These are phyloP conservation scores for Xylariaceae sp. DNA, from an alignment of 2,329 filamentous ascomycete species.

Conservation along the genomic window DNA sequence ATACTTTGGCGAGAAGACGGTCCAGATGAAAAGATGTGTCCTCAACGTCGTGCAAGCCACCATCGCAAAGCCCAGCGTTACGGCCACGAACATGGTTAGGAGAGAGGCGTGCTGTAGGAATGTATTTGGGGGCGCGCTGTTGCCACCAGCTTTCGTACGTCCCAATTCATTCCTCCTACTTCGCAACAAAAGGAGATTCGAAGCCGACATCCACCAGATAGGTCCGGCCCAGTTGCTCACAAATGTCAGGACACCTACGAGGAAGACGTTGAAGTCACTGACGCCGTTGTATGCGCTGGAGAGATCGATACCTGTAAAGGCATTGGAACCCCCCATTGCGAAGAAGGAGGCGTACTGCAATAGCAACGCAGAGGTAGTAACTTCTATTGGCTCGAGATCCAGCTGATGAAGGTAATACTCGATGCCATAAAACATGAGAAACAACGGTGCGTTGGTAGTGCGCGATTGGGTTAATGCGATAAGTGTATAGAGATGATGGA, in stretches of 20 bases:
- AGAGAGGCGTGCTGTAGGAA: constrained; percentile 54
- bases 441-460: constrained; percentile 78
- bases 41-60: constrained; percentile 77
- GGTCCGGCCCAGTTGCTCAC: constrained; percentile 87
- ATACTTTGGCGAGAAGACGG: constrained; percentile 96
- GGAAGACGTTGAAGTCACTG: constrained; percentile 70
- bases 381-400: constrained; percentile 50
- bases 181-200: constrained; percentile 55
- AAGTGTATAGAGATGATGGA: constrained; percentile 70
- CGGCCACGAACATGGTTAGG: constrained; percentile 67
- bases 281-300: constrained; percentile 95
- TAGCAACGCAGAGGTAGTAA: constrained; percentile 68
- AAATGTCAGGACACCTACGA: constrained; percentile 81
- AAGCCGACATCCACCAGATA: constrained; percentile 77
- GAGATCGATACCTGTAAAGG: constrained; percentile 92
- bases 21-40: constrained; percentile 96
- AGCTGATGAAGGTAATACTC: constrained; percentile 46
- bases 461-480: constrained; percentile 85
- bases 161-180: constrained; percentile 16
- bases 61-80: constrained; percentile 73
- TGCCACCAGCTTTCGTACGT: constrained; percentile 10
- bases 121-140: constrained; percentile 18
- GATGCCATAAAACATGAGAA: constrained; percentile 67
- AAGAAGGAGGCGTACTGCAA: constrained; percentile 85
- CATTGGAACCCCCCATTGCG: constrained; percentile 83